These are phyloP conservation scores for Pugionium cornutum DNA, from an alignment of 345 rosid species.

Conservation along the genomic window DNA sequence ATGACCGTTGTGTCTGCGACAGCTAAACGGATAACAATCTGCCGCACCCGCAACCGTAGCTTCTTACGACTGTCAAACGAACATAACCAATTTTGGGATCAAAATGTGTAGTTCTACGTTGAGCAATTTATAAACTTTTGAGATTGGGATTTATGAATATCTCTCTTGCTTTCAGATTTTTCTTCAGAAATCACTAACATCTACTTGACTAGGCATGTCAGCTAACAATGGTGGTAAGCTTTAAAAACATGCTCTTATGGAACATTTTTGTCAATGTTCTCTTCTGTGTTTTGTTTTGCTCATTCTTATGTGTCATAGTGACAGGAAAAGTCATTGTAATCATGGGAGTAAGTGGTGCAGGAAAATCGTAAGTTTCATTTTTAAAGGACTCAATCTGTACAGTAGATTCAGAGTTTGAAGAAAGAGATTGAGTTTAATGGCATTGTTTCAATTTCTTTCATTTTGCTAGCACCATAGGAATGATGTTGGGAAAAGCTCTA, in stretches of 20 bases:
- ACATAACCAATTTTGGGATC: too few relatives aligned
- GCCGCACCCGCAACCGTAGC: too few relatives aligned
- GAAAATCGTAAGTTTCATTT: conserved; percentile 61
- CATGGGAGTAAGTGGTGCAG: conserved; percentile 82
- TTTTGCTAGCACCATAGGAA: conserved; percentile 65
- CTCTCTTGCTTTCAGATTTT: conserved; percentile 21
- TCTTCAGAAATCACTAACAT: conserved; percentile 4
- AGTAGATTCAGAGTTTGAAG: background rate
- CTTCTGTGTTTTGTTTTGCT: background rate
- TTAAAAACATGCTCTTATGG: background rate
- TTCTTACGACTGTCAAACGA: too few relatives aligned
- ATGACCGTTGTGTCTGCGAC: too few relatives aligned
- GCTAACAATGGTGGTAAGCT: conserved; percentile 25
- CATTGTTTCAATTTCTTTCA: background rate
- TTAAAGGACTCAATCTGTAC: background rate
- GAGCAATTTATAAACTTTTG: conserved; percentile 1
- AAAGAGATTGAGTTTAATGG: background rate
- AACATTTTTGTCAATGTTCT: background rate
- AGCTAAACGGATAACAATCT: too few relatives aligned
- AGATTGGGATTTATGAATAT: background rate
- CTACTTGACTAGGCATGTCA: conserved; percentile 22
- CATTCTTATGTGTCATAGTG: conserved; percentile 16
- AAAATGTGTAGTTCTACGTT: background rate
- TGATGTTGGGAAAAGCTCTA: conserved; percentile 55
- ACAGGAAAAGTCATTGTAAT: conserved; percentile 54